phyloP scores from a whole-genome alignment of 306 rosid species.

The Malus orientalis region DNA sequence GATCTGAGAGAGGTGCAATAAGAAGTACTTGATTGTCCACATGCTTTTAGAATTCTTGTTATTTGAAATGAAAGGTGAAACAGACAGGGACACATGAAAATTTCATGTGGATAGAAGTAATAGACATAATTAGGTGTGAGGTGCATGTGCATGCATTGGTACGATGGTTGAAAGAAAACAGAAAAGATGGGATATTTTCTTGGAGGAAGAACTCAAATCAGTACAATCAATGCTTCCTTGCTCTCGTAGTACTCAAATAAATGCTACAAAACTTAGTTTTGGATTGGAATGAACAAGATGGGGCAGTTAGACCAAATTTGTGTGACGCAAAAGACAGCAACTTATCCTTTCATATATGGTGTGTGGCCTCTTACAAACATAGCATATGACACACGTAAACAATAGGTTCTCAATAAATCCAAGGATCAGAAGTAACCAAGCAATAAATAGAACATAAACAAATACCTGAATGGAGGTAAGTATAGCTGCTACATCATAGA shows the following conservation, averaged over 20 bases:
- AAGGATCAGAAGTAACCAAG: slow-evolving; percentile 9
- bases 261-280: neutral
- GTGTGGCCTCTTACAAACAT: neutral
- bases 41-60: neutral
- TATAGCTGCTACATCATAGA: slow-evolving; percentile 93
- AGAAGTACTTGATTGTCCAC: neutral
- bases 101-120: neutral
- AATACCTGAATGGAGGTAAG: slow-evolving; percentile 96
- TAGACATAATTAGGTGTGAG: neutral
- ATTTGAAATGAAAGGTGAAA: neutral
- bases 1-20: neutral
- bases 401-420: neutral
- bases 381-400: neutral
- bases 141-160: neutral
- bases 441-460: slow-evolving; percentile 3
- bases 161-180: neutral
- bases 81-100: neutral
- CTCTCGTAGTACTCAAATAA: neutral
- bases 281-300: neutral
- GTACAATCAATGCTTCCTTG: neutral
- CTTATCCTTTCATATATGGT: neutral
- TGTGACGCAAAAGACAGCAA: neutral
- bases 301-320: neutral
- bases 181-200: neutral
- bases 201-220: neutral